Percentiles rank a stretch among this genome's conserved stretches.
These are phyloP conservation scores for Penicillium nordicum DNA, from an alignment of 2,329 filamentous ascomycete species.

Conservation along the genomic window DNA sequence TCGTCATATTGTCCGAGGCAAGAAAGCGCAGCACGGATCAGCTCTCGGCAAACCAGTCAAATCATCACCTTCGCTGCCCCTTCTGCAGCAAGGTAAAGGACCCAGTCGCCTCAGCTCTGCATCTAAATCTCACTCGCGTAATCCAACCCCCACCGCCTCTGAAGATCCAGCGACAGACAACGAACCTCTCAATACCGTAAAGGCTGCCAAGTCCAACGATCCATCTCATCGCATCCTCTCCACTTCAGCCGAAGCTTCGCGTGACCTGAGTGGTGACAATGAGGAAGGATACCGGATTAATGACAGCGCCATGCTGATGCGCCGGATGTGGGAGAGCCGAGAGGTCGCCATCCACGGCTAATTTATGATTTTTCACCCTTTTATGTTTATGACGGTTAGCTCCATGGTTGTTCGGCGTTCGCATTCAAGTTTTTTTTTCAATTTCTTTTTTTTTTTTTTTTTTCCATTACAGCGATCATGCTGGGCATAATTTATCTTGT, in stretches of 20 bases:
- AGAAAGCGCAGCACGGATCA: slow-evolving; percentile 18
- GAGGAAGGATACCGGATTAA: slow-evolving; percentile 27
- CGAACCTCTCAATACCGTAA: slow-evolving; percentile 24
- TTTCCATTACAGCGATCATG: slow-evolving; percentile 1
- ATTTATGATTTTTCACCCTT: slow-evolving; percentile 16
- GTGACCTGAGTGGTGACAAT: slow-evolving; percentile 20
- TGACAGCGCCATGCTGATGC: slow-evolving; percentile 40
- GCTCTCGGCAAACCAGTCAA: slow-evolving; percentile 34
- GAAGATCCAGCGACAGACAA: slow-evolving; percentile 31
- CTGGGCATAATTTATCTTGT: slow-evolving; percentile 2
- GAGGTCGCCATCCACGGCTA: slow-evolving; percentile 38
- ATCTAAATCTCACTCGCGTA: slow-evolving; percentile 23
- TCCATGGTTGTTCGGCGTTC: slow-evolving; percentile 15
- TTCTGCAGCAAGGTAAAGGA: slow-evolving; percentile 27
- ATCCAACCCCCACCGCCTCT: slow-evolving; percentile 18
- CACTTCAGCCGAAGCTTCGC: slow-evolving; percentile 33
- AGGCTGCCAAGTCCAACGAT: slow-evolving; percentile 26
- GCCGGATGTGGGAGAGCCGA: slow-evolving; percentile 45
- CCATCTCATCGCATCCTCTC: slow-evolving; percentile 36
- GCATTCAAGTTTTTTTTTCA: background rate
- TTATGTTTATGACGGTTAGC: slow-evolving; percentile 17
- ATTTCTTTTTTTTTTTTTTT: too few species aligned
- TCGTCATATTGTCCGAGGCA: slow-evolving; percentile 25
- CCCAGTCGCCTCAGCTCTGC: slow-evolving; percentile 20
- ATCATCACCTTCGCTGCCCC: slow-evolving; percentile 34